Conservation (phyloP, 768 basidiomycete genomes). For the Suillus tomentosus region DNA sequence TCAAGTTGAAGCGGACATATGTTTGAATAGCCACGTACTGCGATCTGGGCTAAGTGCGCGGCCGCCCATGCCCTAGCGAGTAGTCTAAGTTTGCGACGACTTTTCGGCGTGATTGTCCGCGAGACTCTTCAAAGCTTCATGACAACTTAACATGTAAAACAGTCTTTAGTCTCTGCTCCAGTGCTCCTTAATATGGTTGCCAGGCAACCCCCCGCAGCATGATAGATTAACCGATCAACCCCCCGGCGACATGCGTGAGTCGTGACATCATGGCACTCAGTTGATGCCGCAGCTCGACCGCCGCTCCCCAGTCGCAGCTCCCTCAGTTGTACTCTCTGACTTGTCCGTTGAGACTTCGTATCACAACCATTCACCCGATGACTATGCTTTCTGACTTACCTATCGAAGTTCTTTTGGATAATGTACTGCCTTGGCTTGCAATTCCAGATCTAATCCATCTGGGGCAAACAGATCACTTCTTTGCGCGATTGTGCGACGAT, state of each 20-base stretch:
- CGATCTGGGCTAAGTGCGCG: not conserved
- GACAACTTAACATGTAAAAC: too few relatives aligned
- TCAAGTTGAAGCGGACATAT: not conserved
- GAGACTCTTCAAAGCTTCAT: not conserved
- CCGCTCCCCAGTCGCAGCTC: conserved; percentile 8
- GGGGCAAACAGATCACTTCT: conserved; percentile 62
- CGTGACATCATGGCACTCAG: conserved; percentile 14
- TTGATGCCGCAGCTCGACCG: too few relatives aligned
- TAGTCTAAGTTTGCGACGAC: not conserved
- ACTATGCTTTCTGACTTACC: conserved; percentile 56
- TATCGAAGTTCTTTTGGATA: conserved; percentile 76
- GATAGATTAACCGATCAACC: not conserved
- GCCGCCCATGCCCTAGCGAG: not conserved
- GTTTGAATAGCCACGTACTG: conserved; percentile 1
- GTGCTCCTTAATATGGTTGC: not conserved
- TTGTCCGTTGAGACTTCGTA: conserved; percentile 67
- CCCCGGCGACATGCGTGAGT: not conserved
- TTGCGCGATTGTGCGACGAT: conserved; percentile 62
- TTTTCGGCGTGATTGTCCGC: not conserved
- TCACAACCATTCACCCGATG: conserved; percentile 49
- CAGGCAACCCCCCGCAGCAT: not conserved
- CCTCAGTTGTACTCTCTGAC: conserved; percentile 34
- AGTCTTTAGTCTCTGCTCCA: too few relatives aligned
- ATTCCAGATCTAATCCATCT: conserved; percentile 59
- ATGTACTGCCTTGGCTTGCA: conserved; percentile 60